These are phyloP conservation scores for Geotrichum citri-aurantii DNA, from an alignment of 1,139 yeast genomes.

Conservation along the genomic window DNA sequence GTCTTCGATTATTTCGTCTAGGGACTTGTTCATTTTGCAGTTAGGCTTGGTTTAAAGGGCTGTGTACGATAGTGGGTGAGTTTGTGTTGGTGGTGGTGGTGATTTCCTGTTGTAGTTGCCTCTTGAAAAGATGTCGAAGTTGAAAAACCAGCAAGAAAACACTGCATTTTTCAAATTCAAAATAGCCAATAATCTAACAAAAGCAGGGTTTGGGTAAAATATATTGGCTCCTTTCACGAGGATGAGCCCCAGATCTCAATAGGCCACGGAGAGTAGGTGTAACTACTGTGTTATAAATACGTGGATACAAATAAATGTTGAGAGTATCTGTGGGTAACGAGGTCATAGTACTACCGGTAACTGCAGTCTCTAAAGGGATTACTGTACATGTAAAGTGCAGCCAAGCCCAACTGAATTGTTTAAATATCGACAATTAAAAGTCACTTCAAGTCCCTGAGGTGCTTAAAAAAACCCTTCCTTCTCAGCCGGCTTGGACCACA, in stretches of 20 bases:
- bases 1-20: constrained; percentile 35
- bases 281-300: not conserved
- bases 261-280: not conserved
- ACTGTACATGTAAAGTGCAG: not conserved
- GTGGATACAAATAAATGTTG: not conserved
- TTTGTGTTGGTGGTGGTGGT: not conserved
- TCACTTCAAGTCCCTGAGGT: not conserved
- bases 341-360: not conserved
- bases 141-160: not conserved
- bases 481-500: constrained; percentile 27
- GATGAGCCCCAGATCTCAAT: not conserved
- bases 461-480: not conserved
- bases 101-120: not conserved
- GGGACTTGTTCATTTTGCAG: constrained; percentile 32
- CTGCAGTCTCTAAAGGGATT: not conserved
- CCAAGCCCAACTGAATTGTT: not conserved
- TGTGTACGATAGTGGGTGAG: not conserved
- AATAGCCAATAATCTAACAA: too few species aligned
- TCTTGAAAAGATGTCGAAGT: not conserved
- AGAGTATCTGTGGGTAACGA: not conserved
- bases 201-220: not conserved
- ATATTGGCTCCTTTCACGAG: not conserved
- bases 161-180: not conserved
- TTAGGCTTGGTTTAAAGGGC: not conserved
- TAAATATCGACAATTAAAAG: not conserved